phyloP scores from a whole-genome alignment of 2,329 filamentous ascomycete species.

The Claviceps purpurea region DNA sequence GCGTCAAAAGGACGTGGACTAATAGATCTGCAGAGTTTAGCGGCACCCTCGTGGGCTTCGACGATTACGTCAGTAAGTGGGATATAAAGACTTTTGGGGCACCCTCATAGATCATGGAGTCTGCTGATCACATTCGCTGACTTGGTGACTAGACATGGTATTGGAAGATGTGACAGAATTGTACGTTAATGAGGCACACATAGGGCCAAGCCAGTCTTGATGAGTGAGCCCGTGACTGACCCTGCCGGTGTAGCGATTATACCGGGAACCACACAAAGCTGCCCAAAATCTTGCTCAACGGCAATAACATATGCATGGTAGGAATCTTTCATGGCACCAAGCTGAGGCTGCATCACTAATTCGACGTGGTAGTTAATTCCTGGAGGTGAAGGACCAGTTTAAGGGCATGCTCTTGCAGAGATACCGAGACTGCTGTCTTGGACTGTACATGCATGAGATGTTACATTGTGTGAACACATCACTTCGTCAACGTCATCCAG shows the following conservation, averaged over 20 bases:
- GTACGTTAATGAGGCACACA: slow-evolving; percentile 34
- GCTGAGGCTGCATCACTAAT: not conserved
- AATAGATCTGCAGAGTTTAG: slow-evolving; percentile 60
- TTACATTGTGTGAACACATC: not conserved
- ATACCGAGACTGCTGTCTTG: not conserved
- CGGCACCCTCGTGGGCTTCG: slow-evolving; percentile 86
- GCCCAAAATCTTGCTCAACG: slow-evolving; percentile 88
- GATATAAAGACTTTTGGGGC: not conserved
- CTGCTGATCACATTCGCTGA: slow-evolving; percentile 1
- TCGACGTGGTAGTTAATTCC: slow-evolving; percentile 51
- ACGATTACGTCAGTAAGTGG: slow-evolving; percentile 97
- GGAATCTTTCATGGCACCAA: slow-evolving; percentile 11
- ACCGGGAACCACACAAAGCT: slow-evolving; percentile 77
- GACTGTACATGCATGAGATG: not conserved
- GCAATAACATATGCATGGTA: slow-evolving; percentile 99
- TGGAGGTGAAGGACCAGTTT: slow-evolving; percentile 55
- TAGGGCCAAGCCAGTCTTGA: too few species aligned
- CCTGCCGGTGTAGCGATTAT: slow-evolving; percentile 58
- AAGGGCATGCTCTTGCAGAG: not conserved
- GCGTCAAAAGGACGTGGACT: not conserved
- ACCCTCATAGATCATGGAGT: not conserved
- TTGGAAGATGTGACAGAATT: slow-evolving; percentile 94
- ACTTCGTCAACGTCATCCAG: not conserved
- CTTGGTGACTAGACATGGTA: slow-evolving; percentile 67
- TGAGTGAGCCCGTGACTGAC: not conserved